Percentiles rank a stretch among this genome's conserved stretches.
phyloP scores from a whole-genome alignment of 345 rosid genomes.

The Eutrema heterophyllum region DNA sequence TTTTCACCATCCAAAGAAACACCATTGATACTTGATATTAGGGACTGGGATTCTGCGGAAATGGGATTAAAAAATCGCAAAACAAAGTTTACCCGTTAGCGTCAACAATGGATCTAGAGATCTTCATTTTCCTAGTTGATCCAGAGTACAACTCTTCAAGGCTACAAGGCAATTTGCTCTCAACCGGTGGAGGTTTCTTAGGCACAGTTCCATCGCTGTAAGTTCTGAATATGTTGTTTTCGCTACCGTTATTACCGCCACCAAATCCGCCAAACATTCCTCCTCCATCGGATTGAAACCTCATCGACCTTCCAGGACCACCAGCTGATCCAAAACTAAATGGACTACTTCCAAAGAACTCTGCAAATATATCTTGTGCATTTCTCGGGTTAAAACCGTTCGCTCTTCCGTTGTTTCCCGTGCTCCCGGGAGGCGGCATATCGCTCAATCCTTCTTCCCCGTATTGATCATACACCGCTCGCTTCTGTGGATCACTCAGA shows the following conservation, averaged over 20 bases:
- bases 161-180: constrained; percentile 85
- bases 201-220: constrained; percentile 52
- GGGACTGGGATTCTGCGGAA: neutral
- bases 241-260: no score
- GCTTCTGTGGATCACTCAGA: constrained; percentile 81
- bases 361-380: constrained; percentile 95
- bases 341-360: constrained; percentile 91
- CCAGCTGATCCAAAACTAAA: constrained; percentile 73
- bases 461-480: constrained; percentile 69
- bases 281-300: constrained; percentile 78
- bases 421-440: constrained; percentile 55
- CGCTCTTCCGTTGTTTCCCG: constrained; percentile 43
- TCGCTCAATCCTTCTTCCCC: constrained; percentile 97
- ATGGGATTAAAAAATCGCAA: neutral
- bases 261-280: constrained; percentile 57
- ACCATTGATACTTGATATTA: neutral
- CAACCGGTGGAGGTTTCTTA: constrained; percentile 85
- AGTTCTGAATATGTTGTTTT: constrained; percentile 54
- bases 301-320: constrained; percentile 54
- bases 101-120: constrained; percentile 78
- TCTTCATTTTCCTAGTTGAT: constrained; percentile 97
- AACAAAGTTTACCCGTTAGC: constrained; percentile 48
- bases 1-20: neutral
- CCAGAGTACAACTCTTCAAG: constrained; percentile 87
- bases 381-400: constrained; percentile 87